Percentiles rank a stretch among this genome's conserved stretches.
These are phyloP conservation scores for Cephaloascus fragrans DNA, from an alignment of 805 yeast genomes.

Conservation along the genomic window DNA sequence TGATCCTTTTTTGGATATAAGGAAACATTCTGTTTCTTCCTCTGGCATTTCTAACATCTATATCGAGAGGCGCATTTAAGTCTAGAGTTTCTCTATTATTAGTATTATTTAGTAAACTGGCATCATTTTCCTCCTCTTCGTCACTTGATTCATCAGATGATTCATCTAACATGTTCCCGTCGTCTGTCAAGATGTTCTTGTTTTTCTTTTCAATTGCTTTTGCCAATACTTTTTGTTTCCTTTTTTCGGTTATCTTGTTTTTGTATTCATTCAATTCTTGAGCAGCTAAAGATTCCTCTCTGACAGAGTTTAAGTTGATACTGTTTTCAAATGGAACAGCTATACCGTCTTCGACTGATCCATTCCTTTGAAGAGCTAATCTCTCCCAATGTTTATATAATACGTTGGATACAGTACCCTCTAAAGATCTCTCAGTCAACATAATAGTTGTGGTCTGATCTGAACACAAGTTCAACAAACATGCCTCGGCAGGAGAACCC, in stretches of 20 bases:
- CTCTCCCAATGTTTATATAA: conserved; percentile 47
- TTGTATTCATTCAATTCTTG: conserved; percentile 40
- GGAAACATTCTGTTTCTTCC: conserved; percentile 70
- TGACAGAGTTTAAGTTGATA: conserved; percentile 24
- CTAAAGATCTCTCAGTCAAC: conserved; percentile 56
- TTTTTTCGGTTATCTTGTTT: conserved; percentile 31
- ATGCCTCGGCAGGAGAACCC: conserved; percentile 53
- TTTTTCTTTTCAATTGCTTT: conserved; percentile 30
- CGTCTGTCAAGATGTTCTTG: conserved; percentile 26
- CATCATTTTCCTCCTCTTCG: conserved; percentile 20
- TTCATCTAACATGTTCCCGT: conserved; percentile 20
- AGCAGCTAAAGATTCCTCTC: conserved; percentile 42
- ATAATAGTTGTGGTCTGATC: conserved; percentile 63
- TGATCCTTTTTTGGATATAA: conserved; percentile 43
- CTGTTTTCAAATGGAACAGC: conserved; percentile 44
- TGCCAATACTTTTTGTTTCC: conserved; percentile 31
- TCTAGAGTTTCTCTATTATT: conserved; percentile 25
- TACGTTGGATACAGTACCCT: conserved; percentile 35
- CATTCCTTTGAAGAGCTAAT: conserved; percentile 23
- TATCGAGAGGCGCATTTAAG: conserved; percentile 41
- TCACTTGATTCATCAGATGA: conserved; percentile 23
- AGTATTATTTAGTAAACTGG: conserved; percentile 14
- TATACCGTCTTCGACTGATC: conserved; percentile 47
- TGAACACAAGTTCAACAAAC: conserved; percentile 44
- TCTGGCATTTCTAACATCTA: conserved; percentile 30